Evolutionary conservation across 164 flowering plant genomes (phyloP), one percentile per base, ranked within the genome.

Genomic region (Cinnamomum chago): DNA sequence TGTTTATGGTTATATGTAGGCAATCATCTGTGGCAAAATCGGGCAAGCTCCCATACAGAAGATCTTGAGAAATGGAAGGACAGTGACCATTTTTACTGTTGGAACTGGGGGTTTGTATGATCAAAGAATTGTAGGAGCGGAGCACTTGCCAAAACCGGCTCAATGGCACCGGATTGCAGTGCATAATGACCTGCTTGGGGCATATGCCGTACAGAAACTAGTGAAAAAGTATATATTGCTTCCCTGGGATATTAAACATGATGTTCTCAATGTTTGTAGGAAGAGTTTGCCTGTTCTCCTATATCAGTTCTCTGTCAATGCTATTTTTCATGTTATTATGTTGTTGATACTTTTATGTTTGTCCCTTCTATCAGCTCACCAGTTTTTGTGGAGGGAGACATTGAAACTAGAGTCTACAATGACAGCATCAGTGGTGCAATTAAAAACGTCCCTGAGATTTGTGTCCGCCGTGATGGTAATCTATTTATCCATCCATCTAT

Each of bases 91-190:
- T 67, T 93, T 93, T 77, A 92, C 95, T 0, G 93, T 95, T 72
- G 98, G 98, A 72, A 95, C 98, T 58, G 98, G 96, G 11, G 99
- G 98, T 14, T 84, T 95, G 97, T 92, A 73, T 88, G 99, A 95
- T 79, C 98, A 91, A 74, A 88, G 98, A 77, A 78, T 78, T 76
- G n/a, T 74, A 2, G 85, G 83, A 62, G 76, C 79, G 1, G 78
- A 75, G 20, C 81, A 87, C 75, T 76, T 86, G 84, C 94, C 98
- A 23, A 90, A 76, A 81, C 98, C 98, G 17, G 95, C 88, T 79
- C 99, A 93, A 58, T 95, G 99, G 99, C 98, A 93, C 85, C 88
- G 98, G 23, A 82, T 93, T 85, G 97, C 90, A 11, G 95, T 92
- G 76, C 99, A 95, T 81, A 91, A 89, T 79, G 90, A 87, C 10